Base-by-base conservation (phyloP, 768 basidiomycete species). In the Amanita jacksonii region DNA sequence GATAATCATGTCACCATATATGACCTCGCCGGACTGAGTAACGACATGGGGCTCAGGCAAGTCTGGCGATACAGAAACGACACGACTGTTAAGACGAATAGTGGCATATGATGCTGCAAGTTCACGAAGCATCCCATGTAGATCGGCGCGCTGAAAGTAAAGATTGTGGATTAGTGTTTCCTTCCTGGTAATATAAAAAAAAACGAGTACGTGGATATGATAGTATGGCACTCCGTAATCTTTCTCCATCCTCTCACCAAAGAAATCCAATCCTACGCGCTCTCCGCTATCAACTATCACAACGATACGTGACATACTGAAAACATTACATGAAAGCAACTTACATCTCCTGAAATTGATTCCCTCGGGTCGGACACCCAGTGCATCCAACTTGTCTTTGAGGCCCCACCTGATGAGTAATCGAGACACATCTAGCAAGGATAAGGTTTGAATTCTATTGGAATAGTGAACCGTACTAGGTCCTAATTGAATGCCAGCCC, bases 361-460 rank as follows among this genome's bases (percentile, higher is more conserved):
- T 1, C 59, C 61, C 3, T 59, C 55, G 0, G 73, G 73, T 28
- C 59, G 52, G 20, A 74, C 68, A 0, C 57, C 58, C 2, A 66
- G 32, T 38, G 61, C 50, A 5, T 64, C 54, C 5, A 77, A 57
- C 22, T 63, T 59, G 1, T 69, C 61, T 0, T 58, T 63, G 4
- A 76, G 61, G 13, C 75, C 75, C 74, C 75, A 77, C 1, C 71
- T 62, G 27, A 68, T 60, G 40, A 77, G 57, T 8, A 75, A 61
- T n/a, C 68, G 59, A 15, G 60, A 63, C 12, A 73, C 33, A 49
- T 45, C 43, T 45, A 13, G 8, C 4, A 37, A 20, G 12, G 4
- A 22, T 12, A 8, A 38, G 8, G 16, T 4, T 9, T 10, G 8
- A 44, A 12, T 25, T 15, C 23, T 27, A 5, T 35, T 2, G 7